Base-by-base conservation (phyloP, 2,329 filamentous ascomycete species). In the Ophiocordyceps camponoti-floridani region DNA sequence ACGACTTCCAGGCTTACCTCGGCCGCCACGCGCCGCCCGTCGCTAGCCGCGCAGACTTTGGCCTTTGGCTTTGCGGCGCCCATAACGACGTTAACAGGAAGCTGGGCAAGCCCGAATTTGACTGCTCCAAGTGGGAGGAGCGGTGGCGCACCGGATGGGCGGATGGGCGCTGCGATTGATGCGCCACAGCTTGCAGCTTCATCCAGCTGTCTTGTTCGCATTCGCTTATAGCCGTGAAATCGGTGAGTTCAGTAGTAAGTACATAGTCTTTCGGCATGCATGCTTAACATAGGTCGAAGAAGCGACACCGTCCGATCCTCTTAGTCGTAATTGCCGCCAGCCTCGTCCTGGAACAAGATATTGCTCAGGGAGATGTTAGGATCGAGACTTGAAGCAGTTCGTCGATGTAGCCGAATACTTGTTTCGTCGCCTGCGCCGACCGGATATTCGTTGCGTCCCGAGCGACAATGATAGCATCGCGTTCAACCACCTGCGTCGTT, bases 141-240 rank as follows among this genome's bases (percentile, higher is more conserved):
- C 75, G 91, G 60, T 98, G 91, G 91, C 72, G 83, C 64, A 91
- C 83, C 1, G 91, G 91, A 0, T 95, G 84, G 81, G 77, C 75
- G 58, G 79, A 80, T 54, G 76, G 76, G 28, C 67, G 73, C 3
- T 80, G 76, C 53, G 75, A 76, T 50, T 77, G 48, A 57, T 53
- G 33, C 28, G 43, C 35, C 18, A 30, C 7, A 30, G 28, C 3
- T 30, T 12, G n/a, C 28, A 9, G 28, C 28, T 30, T 7, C 28
- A 30, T 23, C 5, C 23, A 3, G 23, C 23, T 23, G 4, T 14
- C 35, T 38, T 12, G 4, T 12, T 38, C 35, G 18, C 7, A 38
- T 38, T 12, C 7, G 28, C 12, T 30, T 2, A 30, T 30, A 30
- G 7, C 12, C 28, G 7, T 12, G 12, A 5, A 23, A 23, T 23